A percentile compares a stretch with the other conserved stretches of the same genome.
Conservation (phyloP, 345 rosid species). For the Sisymbrium irio region DNA sequence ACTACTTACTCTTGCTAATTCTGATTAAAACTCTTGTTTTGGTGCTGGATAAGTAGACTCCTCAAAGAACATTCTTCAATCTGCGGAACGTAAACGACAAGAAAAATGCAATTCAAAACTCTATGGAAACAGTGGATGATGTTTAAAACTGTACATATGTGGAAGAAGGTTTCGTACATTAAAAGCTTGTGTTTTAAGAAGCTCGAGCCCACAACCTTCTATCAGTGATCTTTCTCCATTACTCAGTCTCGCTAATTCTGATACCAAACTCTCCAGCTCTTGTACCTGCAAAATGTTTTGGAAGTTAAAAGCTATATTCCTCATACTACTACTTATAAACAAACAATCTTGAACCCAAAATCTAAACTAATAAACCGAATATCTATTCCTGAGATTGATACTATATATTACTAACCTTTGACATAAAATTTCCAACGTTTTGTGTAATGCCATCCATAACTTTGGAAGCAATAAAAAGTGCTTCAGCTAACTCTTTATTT, state of each 20-base stretch:
- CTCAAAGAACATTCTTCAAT: slow-evolving; percentile 70
- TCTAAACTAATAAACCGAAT: too few species aligned
- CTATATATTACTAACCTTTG: too few species aligned
- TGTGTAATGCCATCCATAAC: too few species aligned
- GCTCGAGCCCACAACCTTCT: slow-evolving; percentile 61
- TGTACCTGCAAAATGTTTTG: slow-evolving; percentile 47
- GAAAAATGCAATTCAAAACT: background rate
- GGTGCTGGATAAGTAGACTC: slow-evolving; percentile 58
- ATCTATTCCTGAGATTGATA: too few species aligned
- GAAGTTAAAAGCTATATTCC: too few species aligned
- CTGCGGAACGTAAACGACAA: slow-evolving; percentile 37
- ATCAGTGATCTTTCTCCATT: slow-evolving; percentile 52
- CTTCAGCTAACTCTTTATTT: too few species aligned
- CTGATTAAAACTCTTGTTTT: too few species aligned
- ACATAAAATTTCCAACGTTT: too few species aligned
- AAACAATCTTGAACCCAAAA: too few species aligned
- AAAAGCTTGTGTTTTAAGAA: slow-evolving; percentile 42
- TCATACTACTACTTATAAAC: too few species aligned
- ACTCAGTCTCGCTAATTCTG: slow-evolving; percentile 67
- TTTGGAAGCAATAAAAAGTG: too few species aligned
- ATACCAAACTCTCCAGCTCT: slow-evolving; percentile 60
- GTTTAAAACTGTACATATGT: background rate
- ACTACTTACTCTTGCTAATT: too few species aligned
- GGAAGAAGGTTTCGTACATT: slow-evolving; percentile 46
- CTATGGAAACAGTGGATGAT: background rate